A percentile compares a stretch with the other conserved stretches of the same genome.
Evolutionary conservation across 306 rosid species (phyloP).

Genomic region (Medicago ruthenica): DNA sequence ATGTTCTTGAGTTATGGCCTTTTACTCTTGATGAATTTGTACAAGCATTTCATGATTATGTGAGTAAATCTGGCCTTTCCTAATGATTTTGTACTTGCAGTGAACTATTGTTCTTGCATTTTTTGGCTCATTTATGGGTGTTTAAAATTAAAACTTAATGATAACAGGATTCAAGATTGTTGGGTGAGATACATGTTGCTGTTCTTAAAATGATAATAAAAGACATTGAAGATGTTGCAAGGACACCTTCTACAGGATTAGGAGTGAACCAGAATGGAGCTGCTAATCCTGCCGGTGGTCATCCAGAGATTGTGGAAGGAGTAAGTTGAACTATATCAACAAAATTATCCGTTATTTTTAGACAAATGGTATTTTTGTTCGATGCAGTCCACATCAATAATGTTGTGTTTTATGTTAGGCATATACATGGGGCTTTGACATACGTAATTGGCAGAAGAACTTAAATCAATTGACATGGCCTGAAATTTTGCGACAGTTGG

Average conservation of each 20-base stretch:
- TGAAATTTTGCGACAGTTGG: conserved; percentile 90
- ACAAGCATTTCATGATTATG: conserved; percentile 96
- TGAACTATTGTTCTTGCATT: conserved; percentile 12
- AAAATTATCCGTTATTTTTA: conserved; percentile 22
- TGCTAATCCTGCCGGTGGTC: conserved; percentile 97
- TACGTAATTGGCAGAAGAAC: conserved; percentile 94
- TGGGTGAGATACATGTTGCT: conserved; percentile 92
- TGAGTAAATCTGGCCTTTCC: conserved; percentile 54
- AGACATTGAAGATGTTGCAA: conserved; percentile 98
- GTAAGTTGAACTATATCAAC: conserved; percentile 53
- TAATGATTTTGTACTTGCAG: conserved; percentile 36
- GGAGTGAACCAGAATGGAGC: conserved; percentile 88
- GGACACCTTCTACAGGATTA: conserved; percentile 82
- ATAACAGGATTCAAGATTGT: conserved; percentile 93
- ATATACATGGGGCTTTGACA: conserved; percentile 98
- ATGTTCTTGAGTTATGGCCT: conserved; percentile 94
- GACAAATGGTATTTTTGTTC: conserved; percentile 33
- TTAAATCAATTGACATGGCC: conserved; percentile 95
- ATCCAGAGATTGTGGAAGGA: conserved; percentile 98
- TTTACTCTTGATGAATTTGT: conserved; percentile 95
- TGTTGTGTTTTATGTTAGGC: conserved; percentile 60
- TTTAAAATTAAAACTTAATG: conserved; percentile 37
- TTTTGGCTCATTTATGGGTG: conserved; percentile 28
- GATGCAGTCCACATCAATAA: conserved; percentile 27
- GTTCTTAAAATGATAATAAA: conserved; percentile 84